Conservation (phyloP, 192 early-diverging fungal species). For the Gorgonomyces haynaldii region DNA sequence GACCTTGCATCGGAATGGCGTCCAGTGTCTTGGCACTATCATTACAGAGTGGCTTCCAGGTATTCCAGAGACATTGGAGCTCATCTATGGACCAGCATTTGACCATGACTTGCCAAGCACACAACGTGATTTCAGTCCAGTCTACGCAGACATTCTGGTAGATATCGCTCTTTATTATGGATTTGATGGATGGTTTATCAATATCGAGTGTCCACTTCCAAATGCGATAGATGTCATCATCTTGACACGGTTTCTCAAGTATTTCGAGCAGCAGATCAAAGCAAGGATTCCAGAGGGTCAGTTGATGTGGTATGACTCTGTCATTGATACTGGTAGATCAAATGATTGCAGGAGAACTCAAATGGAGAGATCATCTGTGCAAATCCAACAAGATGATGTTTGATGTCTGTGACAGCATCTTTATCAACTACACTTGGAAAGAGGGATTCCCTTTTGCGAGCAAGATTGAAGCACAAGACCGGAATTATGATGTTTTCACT, state of each 20-base stretch:
- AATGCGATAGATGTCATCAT: constrained; percentile 13
- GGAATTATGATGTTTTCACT: constrained; percentile 37
- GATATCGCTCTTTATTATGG: constrained; percentile 45
- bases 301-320: constrained; percentile 52
- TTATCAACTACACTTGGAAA: constrained; percentile 31
- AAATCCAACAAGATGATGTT: constrained; percentile 50
- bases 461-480: constrained; percentile 17
- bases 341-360: constrained; percentile 50
- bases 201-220: constrained; percentile 42
- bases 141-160: constrained; percentile 47
- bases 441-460: constrained; percentile 12
- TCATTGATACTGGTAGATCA: constrained; percentile 36
- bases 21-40: constrained; percentile 43
- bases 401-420: constrained; percentile 37
- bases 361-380: constrained; percentile 11
- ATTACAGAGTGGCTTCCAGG: constrained; percentile 46
- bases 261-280: constrained; percentile 36
- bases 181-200: constrained; percentile 62
- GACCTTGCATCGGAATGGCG: constrained; percentile 50
- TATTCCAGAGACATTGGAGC: constrained; percentile 35
- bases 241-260: constrained; percentile 27
- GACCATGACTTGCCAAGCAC: constrained; percentile 6
- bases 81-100: constrained; percentile 39
- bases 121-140: constrained; percentile 26
- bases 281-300: constrained; percentile 29